Evolutionary conservation across 2,329 filamentous ascomycete genomes (phyloP), one percentile per base, ranked within the genome.

Genomic region (Elsinoe perseae): DNA sequence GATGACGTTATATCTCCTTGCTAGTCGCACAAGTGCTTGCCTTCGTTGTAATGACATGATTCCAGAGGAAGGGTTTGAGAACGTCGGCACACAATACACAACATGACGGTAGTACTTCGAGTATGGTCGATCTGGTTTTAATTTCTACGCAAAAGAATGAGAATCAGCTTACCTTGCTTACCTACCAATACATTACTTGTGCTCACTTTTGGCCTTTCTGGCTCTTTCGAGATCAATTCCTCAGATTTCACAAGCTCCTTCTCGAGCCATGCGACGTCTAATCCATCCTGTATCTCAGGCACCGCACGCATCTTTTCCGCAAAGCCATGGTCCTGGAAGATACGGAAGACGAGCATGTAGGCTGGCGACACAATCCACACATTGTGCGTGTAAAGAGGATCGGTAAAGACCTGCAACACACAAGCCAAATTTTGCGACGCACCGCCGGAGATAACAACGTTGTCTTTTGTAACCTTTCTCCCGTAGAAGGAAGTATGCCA

Each of bases 11-110:
- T 86, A 82, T 58, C 83, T 76, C 57, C 92, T 80, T 0, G 92
- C 92, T 5, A 96, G 71, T n/a, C 75, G 74, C 21, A 97, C 83
- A 3, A 97, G 77, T 9, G 75, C 75, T 60, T 83, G 73, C 2
- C 93, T 80, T 25, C 86, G 80, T 16, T 71, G 68, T 2, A 89
- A 70, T 12, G 84, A 83, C 84, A 95, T 92, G 2, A 88, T 90
- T 65, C 85, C 86, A 27, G 86, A 89, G 0, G 87, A 90, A 0
- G 93, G 93, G 66, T 97, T 97, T 50, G 88, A 83, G 69, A 91
- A 95, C 0, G 89, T 89, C 0, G 93, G 89, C 12, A 95, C 90
- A 28, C 83, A 82, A 69, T 97, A 97, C 63, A 98, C 85, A 63
- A 96, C 69, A 67, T 96, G 87, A 56, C 84, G 84, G 73, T 95